Percentiles rank a stretch among this genome's conserved stretches.
These are phyloP conservation scores for Pulicaria dysenterica DNA, from an alignment of 129 eudicot species.

Conservation along the genomic window DNA sequence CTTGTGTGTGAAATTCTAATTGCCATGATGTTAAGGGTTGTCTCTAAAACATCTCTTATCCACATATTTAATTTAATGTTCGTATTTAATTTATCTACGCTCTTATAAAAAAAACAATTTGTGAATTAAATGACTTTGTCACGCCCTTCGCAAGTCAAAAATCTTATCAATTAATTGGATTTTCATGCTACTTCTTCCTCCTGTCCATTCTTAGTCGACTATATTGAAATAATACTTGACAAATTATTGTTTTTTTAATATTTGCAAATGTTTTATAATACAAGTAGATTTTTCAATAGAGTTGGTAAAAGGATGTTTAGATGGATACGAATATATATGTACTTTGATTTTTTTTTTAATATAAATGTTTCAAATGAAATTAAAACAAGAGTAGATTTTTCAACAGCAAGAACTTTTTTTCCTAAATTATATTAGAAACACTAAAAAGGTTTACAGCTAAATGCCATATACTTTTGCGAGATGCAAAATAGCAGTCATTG, in stretches of 20 bases:
- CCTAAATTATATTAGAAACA: too few relatives aligned
- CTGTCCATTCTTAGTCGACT: neutral
- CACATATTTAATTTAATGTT: neutral
- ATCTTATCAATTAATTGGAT: neutral
- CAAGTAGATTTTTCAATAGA: neutral
- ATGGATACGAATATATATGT: neutral
- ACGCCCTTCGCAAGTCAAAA: conserved; percentile 11
- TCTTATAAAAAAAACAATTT: conserved; percentile 14
- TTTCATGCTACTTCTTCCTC: neutral
- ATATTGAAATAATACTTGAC: neutral
- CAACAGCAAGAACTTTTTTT: too few relatives aligned
- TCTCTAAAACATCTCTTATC: neutral
- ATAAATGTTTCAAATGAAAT: too few relatives aligned
- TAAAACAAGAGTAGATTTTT: too few relatives aligned
- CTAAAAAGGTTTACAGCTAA: too few relatives aligned
- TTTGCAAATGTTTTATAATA: neutral
- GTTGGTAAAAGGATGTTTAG: neutral
- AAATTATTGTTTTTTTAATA: neutral
- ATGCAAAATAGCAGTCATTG: too few relatives aligned
- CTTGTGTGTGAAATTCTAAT: too few relatives aligned
- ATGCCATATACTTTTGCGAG: too few relatives aligned
- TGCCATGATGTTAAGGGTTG: too few relatives aligned
- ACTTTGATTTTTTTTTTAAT: too few relatives aligned
- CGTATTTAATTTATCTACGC: neutral
- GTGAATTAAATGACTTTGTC: conserved; percentile 18